phyloP scores from a whole-genome alignment of 257 asterid genomes.

The Solanum lycopersicoides region DNA sequence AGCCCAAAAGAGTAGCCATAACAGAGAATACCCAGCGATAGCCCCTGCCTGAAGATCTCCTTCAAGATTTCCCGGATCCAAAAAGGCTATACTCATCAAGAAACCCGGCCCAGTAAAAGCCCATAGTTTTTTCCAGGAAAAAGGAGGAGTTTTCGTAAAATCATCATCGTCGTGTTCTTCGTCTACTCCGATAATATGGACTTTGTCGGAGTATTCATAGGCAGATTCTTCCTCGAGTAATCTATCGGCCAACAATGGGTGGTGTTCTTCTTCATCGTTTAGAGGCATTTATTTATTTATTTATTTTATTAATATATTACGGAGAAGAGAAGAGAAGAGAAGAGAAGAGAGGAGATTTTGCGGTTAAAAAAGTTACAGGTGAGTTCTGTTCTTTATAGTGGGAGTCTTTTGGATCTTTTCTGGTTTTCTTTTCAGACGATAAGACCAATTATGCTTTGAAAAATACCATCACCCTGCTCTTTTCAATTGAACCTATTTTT shows the following conservation, averaged over 20 bases:
- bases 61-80: constrained; percentile 84
- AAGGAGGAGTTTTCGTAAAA: constrained; percentile 37
- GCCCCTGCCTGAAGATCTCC: constrained; percentile 90
- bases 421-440: background rate
- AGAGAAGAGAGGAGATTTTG: background rate
- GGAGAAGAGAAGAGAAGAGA: background rate
- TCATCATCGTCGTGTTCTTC: constrained; percentile 48
- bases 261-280: constrained; percentile 8
- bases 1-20: constrained; percentile 85
- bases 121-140: constrained; percentile 82
- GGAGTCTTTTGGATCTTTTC: background rate
- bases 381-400: background rate
- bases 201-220: constrained; percentile 41
- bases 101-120: constrained; percentile 81
- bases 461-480: background rate
- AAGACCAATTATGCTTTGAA: background rate
- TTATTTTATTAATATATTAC: background rate
- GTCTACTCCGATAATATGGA: constrained; percentile 41
- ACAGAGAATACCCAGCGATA: constrained; percentile 62
- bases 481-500: background rate
- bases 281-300: constrained; percentile 11
- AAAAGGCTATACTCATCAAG: constrained; percentile 68
- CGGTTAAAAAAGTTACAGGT: background rate
- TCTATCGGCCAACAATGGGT: background rate
- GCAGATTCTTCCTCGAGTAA: constrained; percentile 31